Conservation (phyloP, 1,139 yeast species). For the Yamadazyma aaseri region DNA sequence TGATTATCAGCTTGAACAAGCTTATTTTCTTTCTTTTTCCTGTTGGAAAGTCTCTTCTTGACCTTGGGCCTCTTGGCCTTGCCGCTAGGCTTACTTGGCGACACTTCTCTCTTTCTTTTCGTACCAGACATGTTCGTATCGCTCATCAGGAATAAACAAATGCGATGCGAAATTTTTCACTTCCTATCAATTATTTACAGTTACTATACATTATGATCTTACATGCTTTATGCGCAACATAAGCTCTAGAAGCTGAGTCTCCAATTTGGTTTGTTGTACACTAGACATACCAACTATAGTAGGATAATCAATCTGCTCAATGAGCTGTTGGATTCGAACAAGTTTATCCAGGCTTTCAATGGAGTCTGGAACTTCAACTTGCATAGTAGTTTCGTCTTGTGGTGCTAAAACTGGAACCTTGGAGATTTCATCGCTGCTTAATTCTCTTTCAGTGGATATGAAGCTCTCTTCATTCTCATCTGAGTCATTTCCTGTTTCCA, state of each 20-base stretch:
- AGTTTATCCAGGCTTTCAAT: not conserved
- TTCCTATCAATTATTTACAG: slow-evolving; percentile 2
- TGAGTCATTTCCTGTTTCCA: slow-evolving; percentile 12
- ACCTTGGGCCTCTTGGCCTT: slow-evolving; percentile 20
- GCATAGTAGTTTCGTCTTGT: no score
- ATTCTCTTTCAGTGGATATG: slow-evolving; percentile 9
- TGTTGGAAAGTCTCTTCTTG: slow-evolving; percentile 13
- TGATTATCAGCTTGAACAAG: slow-evolving; percentile 18
- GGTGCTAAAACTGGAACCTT: no score
- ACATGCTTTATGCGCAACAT: slow-evolving; percentile 2
- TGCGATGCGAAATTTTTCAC: slow-evolving; percentile 1
- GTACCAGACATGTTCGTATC: slow-evolving; percentile 1
- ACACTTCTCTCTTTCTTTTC: slow-evolving; percentile 19
- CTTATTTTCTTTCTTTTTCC: slow-evolving; percentile 5
- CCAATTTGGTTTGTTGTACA: slow-evolving; percentile 25
- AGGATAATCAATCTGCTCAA: slow-evolving; percentile 11
- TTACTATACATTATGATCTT: not conserved
- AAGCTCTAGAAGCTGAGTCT: slow-evolving; percentile 25
- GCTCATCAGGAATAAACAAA: not conserved
- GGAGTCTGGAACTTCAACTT: slow-evolving; percentile 5
- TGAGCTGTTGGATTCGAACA: not conserved
- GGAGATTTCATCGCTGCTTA: slow-evolving; percentile 6
- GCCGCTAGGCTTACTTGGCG: slow-evolving; percentile 7
- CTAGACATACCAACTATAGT: slow-evolving; percentile 19
- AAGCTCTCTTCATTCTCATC: slow-evolving; percentile 11